Conservation (phyloP, 352 stramenopile species). For the Globisporangium nagaii region DNA sequence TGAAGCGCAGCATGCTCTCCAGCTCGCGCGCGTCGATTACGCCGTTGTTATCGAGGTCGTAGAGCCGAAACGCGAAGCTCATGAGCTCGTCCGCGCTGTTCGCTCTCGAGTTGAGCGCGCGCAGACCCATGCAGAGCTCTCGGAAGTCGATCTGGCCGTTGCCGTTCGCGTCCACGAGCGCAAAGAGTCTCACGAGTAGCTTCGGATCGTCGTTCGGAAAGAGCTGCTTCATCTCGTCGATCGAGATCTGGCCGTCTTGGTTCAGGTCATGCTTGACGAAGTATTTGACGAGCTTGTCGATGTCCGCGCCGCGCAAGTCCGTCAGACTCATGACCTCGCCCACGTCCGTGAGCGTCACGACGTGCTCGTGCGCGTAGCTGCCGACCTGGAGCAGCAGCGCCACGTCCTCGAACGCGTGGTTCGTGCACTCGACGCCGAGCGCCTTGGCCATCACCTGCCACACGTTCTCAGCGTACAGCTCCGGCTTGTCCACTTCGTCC, state of each 20-base stretch:
- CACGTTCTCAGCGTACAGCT: slow-evolving; percentile 56
- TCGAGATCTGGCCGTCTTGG: slow-evolving; percentile 57
- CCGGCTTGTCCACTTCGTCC: slow-evolving; percentile 31
- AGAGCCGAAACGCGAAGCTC: slow-evolving; percentile 57
- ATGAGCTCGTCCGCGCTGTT: slow-evolving; percentile 34
- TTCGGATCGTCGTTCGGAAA: slow-evolving; percentile 42
- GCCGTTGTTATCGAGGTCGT: slow-evolving; percentile 56
- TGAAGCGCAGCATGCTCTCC: slow-evolving; percentile 42
- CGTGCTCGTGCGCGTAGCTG: slow-evolving; percentile 51
- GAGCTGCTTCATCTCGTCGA: slow-evolving; percentile 48
- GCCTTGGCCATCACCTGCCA: slow-evolving; percentile 46
- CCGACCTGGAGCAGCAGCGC: slow-evolving; percentile 49
- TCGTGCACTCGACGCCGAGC: slow-evolving; percentile 49
- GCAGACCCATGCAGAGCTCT: slow-evolving; percentile 60
- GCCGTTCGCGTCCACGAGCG: slow-evolving; percentile 51
- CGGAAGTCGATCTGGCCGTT: slow-evolving; percentile 70
- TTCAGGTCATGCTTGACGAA: slow-evolving; percentile 52
- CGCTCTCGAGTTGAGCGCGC: slow-evolving; percentile 34
- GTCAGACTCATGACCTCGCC: slow-evolving; percentile 48
- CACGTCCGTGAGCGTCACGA: slow-evolving; percentile 53
- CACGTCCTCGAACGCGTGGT: slow-evolving; percentile 74
- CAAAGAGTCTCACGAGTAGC: slow-evolving; percentile 52
- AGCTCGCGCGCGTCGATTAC: slow-evolving; percentile 45
- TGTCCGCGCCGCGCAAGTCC: slow-evolving; percentile 30
- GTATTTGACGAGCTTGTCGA: slow-evolving; percentile 48